These are phyloP conservation scores for Candida tibetensis DNA, from an alignment of 805 yeast species.

Conservation along the genomic window DNA sequence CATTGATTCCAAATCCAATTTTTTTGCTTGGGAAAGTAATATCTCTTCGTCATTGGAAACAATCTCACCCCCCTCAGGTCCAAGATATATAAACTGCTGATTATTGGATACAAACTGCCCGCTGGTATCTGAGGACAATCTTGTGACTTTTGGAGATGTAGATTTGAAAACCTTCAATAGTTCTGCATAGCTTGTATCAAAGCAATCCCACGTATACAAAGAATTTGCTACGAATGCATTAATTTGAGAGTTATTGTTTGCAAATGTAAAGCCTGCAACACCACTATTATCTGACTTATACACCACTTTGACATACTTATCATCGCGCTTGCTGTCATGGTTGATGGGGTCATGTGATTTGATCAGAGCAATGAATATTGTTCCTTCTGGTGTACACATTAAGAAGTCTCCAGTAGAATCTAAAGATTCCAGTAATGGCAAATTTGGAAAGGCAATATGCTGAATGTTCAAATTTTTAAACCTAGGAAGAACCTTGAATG, in stretches of 20 bases:
- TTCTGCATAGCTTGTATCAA: constrained; percentile 29
- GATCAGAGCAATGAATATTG: constrained; percentile 24
- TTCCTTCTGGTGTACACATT: constrained; percentile 28
- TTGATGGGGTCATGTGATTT: constrained; percentile 27
- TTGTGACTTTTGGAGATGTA: constrained; percentile 11
- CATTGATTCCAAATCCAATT: constrained; percentile 6
- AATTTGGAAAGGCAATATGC: constrained; percentile 22
- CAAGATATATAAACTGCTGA: constrained; percentile 13
- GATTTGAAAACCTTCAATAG: constrained; percentile 26
- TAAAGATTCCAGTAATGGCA: background rate
- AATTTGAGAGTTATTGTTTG: constrained; percentile 22
- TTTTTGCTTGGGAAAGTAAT: constrained; percentile 15
- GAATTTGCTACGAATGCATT: constrained; percentile 18
- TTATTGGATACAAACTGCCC: constrained; percentile 15
- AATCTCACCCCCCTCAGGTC: constrained; percentile 15
- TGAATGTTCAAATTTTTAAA: constrained; percentile 29
- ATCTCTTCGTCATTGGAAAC: constrained; percentile 33
- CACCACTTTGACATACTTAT: constrained; percentile 29
- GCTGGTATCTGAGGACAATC: constrained; percentile 3
- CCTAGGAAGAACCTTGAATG: constrained; percentile 32
- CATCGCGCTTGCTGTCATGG: constrained; percentile 34
- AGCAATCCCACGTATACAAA: constrained; percentile 32
- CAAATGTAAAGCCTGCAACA: constrained; percentile 18
- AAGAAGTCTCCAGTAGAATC: constrained; percentile 30
- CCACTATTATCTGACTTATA: constrained; percentile 14